A percentile compares a stretch with the other conserved stretches of the same genome.
phyloP scores from a whole-genome alignment of 805 yeast genomes.

The Spathaspora boniae region DNA sequence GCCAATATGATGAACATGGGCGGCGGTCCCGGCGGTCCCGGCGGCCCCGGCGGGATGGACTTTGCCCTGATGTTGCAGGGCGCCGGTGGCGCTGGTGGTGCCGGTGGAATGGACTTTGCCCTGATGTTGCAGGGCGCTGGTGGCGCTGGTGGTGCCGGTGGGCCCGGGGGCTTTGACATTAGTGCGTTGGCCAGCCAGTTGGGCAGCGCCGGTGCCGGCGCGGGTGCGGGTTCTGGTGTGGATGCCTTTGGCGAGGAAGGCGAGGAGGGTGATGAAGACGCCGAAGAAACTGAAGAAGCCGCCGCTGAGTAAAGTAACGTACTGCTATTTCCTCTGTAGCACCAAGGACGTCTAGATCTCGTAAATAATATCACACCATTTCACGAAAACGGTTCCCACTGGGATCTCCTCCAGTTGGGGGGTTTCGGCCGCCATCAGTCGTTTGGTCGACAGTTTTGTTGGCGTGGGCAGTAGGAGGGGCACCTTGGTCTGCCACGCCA shows the following conservation, averaged over 20 bases:
- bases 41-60: slow-evolving; percentile 23
- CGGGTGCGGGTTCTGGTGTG: slow-evolving; percentile 12
- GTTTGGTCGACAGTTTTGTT: no score
- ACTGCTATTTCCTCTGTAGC: not conserved
- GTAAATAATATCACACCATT: slow-evolving; percentile 8
- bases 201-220: slow-evolving; percentile 36
- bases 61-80: slow-evolving; percentile 35
- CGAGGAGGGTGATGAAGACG: slow-evolving; percentile 21
- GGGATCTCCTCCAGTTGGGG: no score
- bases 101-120: slow-evolving; percentile 17
- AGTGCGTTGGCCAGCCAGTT: slow-evolving; percentile 40
- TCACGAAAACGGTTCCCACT: slow-evolving; percentile 5
- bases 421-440: no score
- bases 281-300: slow-evolving; percentile 20
- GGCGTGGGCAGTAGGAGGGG: no score
- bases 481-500: no score
- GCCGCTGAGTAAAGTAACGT: slow-evolving; percentile 5
- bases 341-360: not conserved
- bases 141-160: slow-evolving; percentile 25
- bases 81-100: slow-evolving; percentile 29
- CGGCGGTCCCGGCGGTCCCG: slow-evolving; percentile 26
- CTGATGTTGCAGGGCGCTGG: slow-evolving; percentile 32
- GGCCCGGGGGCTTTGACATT: slow-evolving; percentile 31
- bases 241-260: slow-evolving; percentile 23
- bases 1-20: slow-evolving; percentile 32